Evolutionary conservation across 202 grass and related monocot species (phyloP), one percentile per base, ranked within the genome.

Genomic region (Panicum virgatum): DNA sequence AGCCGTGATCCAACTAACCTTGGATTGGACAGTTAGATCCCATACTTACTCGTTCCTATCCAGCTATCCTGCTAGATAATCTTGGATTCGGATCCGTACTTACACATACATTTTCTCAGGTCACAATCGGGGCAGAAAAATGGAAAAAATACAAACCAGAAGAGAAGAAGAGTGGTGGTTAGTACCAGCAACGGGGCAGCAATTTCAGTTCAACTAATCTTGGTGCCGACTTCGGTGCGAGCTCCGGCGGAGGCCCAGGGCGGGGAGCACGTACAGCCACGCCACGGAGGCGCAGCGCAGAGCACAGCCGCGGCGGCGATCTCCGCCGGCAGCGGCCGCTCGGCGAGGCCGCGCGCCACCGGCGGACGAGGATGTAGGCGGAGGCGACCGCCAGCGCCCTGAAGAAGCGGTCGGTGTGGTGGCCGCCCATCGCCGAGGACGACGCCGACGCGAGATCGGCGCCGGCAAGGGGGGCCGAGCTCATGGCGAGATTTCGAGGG

Each of bases 311-410:
- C 79, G 43, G 85, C 79, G 14, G 73, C 85, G 56, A 87, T 82
- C 85, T 87, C 79, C 18, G 79, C 79, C 46, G 85, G 85, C 79
- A 73, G 46, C 45, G 56, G 85, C 54, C 63, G 72, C 25, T 71
- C 85, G 20, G 32, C 44, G 64, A 61, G 26, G 66, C 65, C 65
- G 66, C 66, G 74, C 75, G 66, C 83, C 83, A 85, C 34, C 83
- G 75, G 16, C 83, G 83, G 75, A 79, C 5, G 67, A 85, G 83
- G 16, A 85, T 78, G 75, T 85, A 85, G 54, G 72, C 7, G 66
- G 83, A 85, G 44, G 65, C 44, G 66, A 72, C 32, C 43, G 56
- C 83, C 23, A 85, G 43, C 6, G 12, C 83, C 19, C 83, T 59
- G 54, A 79, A 79, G 14, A 85, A 54, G 23, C 83, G 83, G 56